Base-by-base conservation (phyloP, 352 stramenopile species). In the Phytophthora megakarya region DNA sequence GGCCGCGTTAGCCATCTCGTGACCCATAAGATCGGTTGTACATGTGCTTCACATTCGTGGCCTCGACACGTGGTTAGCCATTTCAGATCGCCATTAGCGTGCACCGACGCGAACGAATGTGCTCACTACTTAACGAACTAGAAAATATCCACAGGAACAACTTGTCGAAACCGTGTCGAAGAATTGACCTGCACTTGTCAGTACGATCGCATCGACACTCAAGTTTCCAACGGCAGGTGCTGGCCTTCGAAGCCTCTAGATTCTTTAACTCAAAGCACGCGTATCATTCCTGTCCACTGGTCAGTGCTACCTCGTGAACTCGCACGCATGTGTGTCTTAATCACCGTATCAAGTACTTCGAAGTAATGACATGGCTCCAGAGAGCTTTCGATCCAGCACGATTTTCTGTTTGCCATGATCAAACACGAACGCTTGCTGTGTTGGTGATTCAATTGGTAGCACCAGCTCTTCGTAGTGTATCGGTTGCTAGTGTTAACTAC, bases 281-380 rank as follows among this genome's bases (percentile, higher is more conserved):
- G 35, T 30, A 43, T 38, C 9, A 19, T 65, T 67, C 53, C 25
- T 67, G 53, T 58, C 51, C 48, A 70, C 53, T 70, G 61, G 47
- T 59, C 53, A 70, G 65, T 35, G 19, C 22, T 35, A 18, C 23
- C 51, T 62, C 43, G 21, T 43, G 45, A 33, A 39, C 40, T 30
- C 52, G 48, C 61, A 70, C 52, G 65, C 53, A 55, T 43, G 54
- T 37, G 47, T 58, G 21, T 21, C n/a, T n/a, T n/a, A n/a, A 37
- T 53, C 28, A 60, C 54, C 28, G 21, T 50, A 33, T 61, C 32
- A 45, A 53, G 30, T n/a, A n/a, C n/a, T n/a, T n/a, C n/a, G n/a
- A n/a, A n/a, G n/a, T 54, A 28, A 22, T 52, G 25, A 35, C 44
- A 49, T 44, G 26, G 46, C 45, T 54, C 26, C 43, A 54, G 18